Base-by-base conservation (phyloP, 805 yeast genomes). In the Cyberlindnera mrakii region DNA sequence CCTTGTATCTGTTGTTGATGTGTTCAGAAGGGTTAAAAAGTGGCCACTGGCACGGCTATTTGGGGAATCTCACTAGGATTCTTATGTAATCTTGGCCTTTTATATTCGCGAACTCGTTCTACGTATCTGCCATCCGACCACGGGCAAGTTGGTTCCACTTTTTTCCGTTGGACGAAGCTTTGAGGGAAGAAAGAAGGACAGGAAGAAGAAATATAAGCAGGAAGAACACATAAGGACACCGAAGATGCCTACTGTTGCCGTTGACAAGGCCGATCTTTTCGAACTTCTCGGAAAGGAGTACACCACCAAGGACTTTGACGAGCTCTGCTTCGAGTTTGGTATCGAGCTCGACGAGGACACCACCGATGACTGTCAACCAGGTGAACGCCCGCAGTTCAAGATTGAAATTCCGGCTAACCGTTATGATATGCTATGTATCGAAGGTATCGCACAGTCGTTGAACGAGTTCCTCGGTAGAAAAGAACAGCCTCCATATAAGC, bases 351-450 rank as follows among this genome's bases (percentile, higher is more conserved):
- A 93, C 64, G 99, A 95, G 69, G 98, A 95, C 65, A 88, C 96
- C 61, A 85, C 95, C 35, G 87, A 84, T 33, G 69, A 65, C 33
- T 82, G 84, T 52, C 20, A 32, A 29, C 71, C 73, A n/a, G 85
- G 79, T 51, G 96, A 87, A 66, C 82, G 96, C 65, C 97, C 99
- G n/a, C 95, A 91, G 67, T 75, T 87, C 58, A 93, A 93, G 70
- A 88, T 93, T 59, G 99, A 93, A 66, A 82, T 95, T 51, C 97
- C 96, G 45, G 99, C 99, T 49, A 93, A 93, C 70, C 85, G 99
- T 74, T 95, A 93, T 62, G 99, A 93, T 65, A 80, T 93, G 90
- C 79, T 93, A 52, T 95, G 99, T 72, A 85, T 89, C 55, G 99
- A 93, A 68, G 99, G 99, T 61, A 89, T 93, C 65, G 89, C 97